phyloP scores from a whole-genome alignment of 768 basidiomycete genomes.

The Cantharellus anzutake region DNA sequence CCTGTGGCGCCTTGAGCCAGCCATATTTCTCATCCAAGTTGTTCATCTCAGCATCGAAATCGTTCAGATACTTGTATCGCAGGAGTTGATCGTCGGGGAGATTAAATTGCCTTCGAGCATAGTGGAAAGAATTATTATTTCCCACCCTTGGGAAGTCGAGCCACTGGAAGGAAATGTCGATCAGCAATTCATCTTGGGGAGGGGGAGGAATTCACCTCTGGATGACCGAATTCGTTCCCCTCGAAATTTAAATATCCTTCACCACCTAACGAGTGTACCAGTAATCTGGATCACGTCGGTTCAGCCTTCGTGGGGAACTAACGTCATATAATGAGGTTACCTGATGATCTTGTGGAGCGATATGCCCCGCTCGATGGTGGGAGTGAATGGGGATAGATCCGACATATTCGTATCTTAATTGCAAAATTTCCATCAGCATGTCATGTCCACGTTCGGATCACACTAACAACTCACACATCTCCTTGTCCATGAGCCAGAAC shows the following conservation, averaged over 20 bases:
- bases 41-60: constrained; percentile 91
- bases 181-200: background rate
- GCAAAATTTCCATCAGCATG: background rate
- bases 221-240: constrained; percentile 97
- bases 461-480: constrained; percentile 62
- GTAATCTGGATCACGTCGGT: constrained; percentile 30
- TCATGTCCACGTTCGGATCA: background rate
- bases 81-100: constrained; percentile 68
- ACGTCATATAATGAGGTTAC: constrained; percentile 23
- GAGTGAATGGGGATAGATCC: constrained; percentile 61
- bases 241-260: constrained; percentile 98
- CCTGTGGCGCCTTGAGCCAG: constrained; percentile 73
- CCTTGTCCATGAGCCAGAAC: constrained; percentile 99
- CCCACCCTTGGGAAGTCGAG: constrained; percentile 97
- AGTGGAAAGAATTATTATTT: constrained; percentile 89
- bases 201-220: constrained; percentile 39
- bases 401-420: constrained; percentile 81
- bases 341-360: constrained; percentile 96
- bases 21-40: constrained; percentile 53
- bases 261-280: constrained; percentile 85
- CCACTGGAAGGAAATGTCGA: constrained; percentile 37
- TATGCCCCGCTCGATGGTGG: constrained; percentile 71
- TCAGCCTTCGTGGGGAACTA: background rate
- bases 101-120: constrained; percentile 95
- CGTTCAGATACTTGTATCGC: constrained; percentile 87